Base-by-base conservation (phyloP, 78 protist genomes). In the Protostelium mycophagum region DNA sequence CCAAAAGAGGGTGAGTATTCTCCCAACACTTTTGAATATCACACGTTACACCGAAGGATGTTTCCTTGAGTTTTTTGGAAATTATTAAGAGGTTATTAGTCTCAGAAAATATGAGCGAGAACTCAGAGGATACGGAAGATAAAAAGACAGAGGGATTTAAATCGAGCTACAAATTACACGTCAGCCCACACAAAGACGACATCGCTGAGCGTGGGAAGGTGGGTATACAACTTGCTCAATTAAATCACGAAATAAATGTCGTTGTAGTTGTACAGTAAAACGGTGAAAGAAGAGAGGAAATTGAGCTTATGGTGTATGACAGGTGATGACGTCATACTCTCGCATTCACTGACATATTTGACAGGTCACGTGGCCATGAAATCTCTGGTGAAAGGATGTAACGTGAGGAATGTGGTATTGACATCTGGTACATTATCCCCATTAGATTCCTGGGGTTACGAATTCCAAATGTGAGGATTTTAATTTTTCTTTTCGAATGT, bases 351-450 rank as follows among this genome's bases (percentile, higher is more conserved):
- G n/a, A n/a, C n/a, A n/a, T n/a, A n/a, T n/a, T n/a, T n/a, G n/a
- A n/a, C n/a, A 51, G 73, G 73, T 51, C 73, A 51, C 73, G 73
- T 51, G 73, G 73, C 73, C 31, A 51, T 51, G 73, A 5, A 51
- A 25, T 51, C 73, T 25, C 73, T 51, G 73, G 73, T 51, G 73
- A 16, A 51, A 25, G 16, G 16, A 16, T 25, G 16, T 16, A 1
- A 83, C 0, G 51, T 89, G 16, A 1, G 87, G 0, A 63, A 91
- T 25, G 5, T 98, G 38, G n/a, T 99, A 9, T 89, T 99, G n/a
- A 97, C 99, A 16, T 87, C 95, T 0, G 99, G 99, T 28, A 99
- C 99, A 16, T 91, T 99, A n/a, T 90, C 99, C 1, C 99, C 99
- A 23, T 35, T 99, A 87, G 85, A 73, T 35, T 86, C 95, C 0